A percentile compares a stretch with the other conserved stretches of the same genome.
Conservation (phyloP, 108 stramenopile genomes). For the Nitzschia putrida region DNA sequence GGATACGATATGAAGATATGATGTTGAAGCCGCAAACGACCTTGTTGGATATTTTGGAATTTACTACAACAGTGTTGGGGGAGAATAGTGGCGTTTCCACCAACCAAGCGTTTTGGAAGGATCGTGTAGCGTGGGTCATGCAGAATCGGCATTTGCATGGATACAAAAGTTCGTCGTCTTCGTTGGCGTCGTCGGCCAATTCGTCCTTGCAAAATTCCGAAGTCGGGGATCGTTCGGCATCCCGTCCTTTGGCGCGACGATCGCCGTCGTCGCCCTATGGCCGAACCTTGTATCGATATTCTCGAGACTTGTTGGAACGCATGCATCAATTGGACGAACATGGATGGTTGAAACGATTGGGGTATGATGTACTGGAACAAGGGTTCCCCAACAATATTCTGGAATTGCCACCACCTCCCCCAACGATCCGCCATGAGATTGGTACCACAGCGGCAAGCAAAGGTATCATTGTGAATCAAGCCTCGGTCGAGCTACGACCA, state of each 20-base stretch:
- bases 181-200: background rate
- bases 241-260: background rate
- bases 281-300: slow-evolving; percentile 34
- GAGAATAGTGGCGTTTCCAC: too few relatives aligned
- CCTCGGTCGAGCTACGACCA: slow-evolving; percentile 39
- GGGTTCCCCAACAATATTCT: slow-evolving; percentile 59
- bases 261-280: background rate
- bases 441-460: background rate
- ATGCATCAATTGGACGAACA: slow-evolving; percentile 52
- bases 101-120: background rate
- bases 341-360: slow-evolving; percentile 52
- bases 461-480: slow-evolving; percentile 11
- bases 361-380: slow-evolving; percentile 66
- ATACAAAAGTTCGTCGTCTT: background rate
- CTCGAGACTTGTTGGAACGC: slow-evolving; percentile 40
- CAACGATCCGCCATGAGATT: background rate
- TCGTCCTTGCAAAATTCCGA: background rate
- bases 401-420: background rate
- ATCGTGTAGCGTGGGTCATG: background rate
- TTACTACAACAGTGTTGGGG: too few relatives aligned
- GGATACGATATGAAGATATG: slow-evolving; percentile 84
- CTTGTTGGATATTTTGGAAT: slow-evolving; percentile 52
- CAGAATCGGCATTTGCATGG: background rate
- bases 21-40: slow-evolving; percentile 48
- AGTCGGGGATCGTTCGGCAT: background rate